phyloP scores from a whole-genome alignment of 2,329 filamentous ascomycete species.

The Neofusicoccum laricinum region DNA sequence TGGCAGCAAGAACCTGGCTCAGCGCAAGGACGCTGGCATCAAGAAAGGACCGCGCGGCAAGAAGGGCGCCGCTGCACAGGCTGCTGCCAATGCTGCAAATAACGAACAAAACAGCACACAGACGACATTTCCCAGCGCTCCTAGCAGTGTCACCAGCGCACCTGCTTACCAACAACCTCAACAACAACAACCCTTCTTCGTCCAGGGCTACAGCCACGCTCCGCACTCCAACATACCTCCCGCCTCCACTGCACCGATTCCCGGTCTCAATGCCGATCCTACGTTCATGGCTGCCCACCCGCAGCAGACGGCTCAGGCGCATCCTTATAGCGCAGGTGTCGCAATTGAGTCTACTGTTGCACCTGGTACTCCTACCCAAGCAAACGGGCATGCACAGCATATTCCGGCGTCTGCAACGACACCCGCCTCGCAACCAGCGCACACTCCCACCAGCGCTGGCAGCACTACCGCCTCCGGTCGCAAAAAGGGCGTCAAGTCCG shows the following conservation, averaged over 20 bases:
- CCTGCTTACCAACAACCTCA: constrained; percentile 6
- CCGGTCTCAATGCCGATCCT: constrained; percentile 26
- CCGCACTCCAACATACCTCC: constrained; percentile 14
- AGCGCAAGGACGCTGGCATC: constrained; percentile 47
- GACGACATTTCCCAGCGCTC: constrained; percentile 16
- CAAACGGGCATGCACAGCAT: constrained; percentile 34
- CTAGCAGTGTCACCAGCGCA: constrained; percentile 15
- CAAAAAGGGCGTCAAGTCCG: constrained; percentile 37
- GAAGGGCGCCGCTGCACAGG: constrained; percentile 21
- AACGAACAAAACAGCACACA: constrained; percentile 2
- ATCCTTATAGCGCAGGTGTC: constrained; percentile 19
- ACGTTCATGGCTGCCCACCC: constrained; percentile 5
- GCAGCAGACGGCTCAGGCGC: not conserved
- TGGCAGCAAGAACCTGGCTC: constrained; percentile 47
- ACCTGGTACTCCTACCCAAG: constrained; percentile 21
- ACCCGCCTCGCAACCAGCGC: constrained; percentile 14
- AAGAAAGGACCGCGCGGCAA: constrained; percentile 48
- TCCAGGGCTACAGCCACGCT: constrained; percentile 16
- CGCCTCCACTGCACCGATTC: constrained; percentile 7
- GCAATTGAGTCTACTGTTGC: constrained; percentile 21
- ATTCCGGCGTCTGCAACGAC: constrained; percentile 23
- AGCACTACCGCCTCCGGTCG: not conserved
- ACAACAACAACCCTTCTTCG: constrained; percentile 15
- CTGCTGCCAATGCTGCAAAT: constrained; percentile 2
- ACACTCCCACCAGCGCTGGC: constrained; percentile 25